Percentiles rank a stretch among this genome's conserved stretches.
phyloP scores from a whole-genome alignment of 2,329 filamentous ascomycete genomes.

The Phoma sp. region DNA sequence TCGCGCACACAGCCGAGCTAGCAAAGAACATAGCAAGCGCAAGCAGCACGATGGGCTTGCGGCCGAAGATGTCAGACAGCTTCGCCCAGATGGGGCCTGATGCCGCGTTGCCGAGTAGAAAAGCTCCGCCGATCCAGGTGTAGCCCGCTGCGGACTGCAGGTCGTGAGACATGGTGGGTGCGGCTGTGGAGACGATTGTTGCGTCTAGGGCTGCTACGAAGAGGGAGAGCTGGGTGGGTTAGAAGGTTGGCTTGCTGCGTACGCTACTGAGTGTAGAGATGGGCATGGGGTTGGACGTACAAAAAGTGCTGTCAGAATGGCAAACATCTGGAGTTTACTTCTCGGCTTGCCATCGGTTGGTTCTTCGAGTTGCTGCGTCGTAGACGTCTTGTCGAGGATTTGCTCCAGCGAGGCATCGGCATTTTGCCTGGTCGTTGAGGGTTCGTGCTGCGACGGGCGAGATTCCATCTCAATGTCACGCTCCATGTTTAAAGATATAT shows the following conservation, averaged over 20 bases:
- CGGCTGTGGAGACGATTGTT: constrained; percentile 69
- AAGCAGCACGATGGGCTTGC: constrained; percentile 60
- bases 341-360: constrained; percentile 22
- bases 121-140: constrained; percentile 79
- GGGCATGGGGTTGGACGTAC: constrained; percentile 26
- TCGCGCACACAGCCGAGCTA: constrained; percentile 65
- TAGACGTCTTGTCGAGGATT: neutral
- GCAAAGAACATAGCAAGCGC: constrained; percentile 65
- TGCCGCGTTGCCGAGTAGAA: constrained; percentile 72
- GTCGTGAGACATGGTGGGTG: constrained; percentile 69
- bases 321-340: constrained; percentile 34
- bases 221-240: constrained; percentile 40
- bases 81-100: constrained; percentile 74
- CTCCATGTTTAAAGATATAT: neutral
- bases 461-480: constrained; percentile 7
- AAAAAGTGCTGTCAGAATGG: constrained; percentile 43
- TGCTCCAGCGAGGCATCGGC: constrained; percentile 1
- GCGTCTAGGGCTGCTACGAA: constrained; percentile 54
- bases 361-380: neutral
- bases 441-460: neutral
- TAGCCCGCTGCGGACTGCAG: constrained; percentile 73
- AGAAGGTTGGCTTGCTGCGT: too few species aligned
- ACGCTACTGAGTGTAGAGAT: neutral
- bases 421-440: neutral
- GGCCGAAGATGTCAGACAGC: constrained; percentile 63